A percentile compares a stretch with the other conserved stretches of the same genome.
phyloP scores from a whole-genome alignment of 495 filamentous ascomycete genomes.

The Daldinia childiae region DNA sequence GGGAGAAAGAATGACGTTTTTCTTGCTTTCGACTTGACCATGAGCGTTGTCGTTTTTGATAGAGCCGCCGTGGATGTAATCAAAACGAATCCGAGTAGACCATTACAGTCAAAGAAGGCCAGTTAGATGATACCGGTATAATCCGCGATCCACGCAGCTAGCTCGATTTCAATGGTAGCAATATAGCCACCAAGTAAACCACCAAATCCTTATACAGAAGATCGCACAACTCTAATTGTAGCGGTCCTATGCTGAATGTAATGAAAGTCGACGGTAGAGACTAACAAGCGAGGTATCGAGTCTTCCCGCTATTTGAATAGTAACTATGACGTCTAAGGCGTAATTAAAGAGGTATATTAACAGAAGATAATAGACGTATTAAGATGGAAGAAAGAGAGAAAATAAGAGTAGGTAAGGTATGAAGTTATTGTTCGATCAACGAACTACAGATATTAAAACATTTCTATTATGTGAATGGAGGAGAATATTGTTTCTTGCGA shows the following conservation, averaged over 20 bases:
- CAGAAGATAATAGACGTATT: neutral
- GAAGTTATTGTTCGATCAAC: conserved; percentile 27
- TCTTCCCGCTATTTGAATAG: conserved; percentile 18
- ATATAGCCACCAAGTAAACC: neutral
- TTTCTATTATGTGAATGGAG: neutral
- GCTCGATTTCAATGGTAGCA: neutral
- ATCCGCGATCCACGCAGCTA: neutral
- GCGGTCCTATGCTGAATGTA: neutral
- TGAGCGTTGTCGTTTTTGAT: conserved; percentile 9
- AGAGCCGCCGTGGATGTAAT: neutral
- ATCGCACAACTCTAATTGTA: neutral
- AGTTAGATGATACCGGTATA: neutral
- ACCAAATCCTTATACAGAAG: neutral
- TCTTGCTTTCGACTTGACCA: conserved; percentile 11
- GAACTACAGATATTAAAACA: conserved; percentile 26
- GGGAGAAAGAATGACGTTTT: neutral
- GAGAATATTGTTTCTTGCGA: too few species aligned
- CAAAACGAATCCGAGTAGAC: too few species aligned
- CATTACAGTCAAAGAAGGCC: neutral
- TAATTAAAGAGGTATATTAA: conserved; percentile 1
- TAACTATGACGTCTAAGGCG: neutral
- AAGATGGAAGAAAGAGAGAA: conserved; percentile 16
- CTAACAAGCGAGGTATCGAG: neutral
- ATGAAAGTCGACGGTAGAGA: neutral
- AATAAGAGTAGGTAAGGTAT: neutral